phyloP scores from a whole-genome alignment of 352 stramenopile genomes.

The Phytopythium litorale region DNA sequence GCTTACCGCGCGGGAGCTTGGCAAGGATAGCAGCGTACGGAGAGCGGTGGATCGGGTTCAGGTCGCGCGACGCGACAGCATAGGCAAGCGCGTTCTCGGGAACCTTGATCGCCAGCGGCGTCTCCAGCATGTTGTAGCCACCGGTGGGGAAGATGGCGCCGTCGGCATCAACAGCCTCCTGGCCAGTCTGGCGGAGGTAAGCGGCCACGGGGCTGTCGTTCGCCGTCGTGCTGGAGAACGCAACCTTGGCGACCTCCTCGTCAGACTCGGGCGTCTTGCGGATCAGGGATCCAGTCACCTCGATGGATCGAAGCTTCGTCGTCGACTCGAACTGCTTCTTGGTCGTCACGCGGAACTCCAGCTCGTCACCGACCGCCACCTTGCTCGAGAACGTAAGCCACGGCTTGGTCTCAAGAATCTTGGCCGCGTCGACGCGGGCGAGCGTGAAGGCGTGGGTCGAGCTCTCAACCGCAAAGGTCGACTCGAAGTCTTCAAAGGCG shows the following conservation, averaged over 20 bases:
- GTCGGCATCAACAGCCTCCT: conserved; percentile 10
- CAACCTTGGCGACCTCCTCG: conserved; percentile 25
- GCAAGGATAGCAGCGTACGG: conserved; percentile 70
- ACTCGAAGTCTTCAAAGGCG: conserved; percentile 68
- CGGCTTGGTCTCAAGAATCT: conserved; percentile 60
- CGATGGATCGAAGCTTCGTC: conserved; percentile 31
- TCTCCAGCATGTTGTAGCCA: conserved; percentile 64
- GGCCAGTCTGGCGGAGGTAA: conserved; percentile 36
- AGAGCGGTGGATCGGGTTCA: conserved; percentile 87
- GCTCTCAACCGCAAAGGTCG: conserved; percentile 63
- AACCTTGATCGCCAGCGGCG: conserved; percentile 62
- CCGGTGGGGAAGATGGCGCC: conserved; percentile 40
- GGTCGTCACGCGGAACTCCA: conserved; percentile 49
- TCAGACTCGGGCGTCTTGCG: conserved; percentile 32
- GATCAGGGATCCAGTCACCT: conserved; percentile 46
- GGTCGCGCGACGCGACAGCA: conserved; percentile 72
- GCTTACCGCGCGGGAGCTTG: conserved; percentile 60
- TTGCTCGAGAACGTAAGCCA: conserved; percentile 45
- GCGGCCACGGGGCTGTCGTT: conserved; percentile 46
- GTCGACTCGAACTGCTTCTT: conserved; percentile 55
- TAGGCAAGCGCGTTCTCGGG: conserved; percentile 63
- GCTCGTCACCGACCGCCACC: conserved; percentile 36
- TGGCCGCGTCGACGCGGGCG: conserved; percentile 31
- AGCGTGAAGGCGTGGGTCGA: conserved; percentile 39
- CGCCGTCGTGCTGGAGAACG: conserved; percentile 30